Evolutionary conservation across 139 green algal genomes (phyloP).

Genomic region (Ostreobium quekettii): DNA sequence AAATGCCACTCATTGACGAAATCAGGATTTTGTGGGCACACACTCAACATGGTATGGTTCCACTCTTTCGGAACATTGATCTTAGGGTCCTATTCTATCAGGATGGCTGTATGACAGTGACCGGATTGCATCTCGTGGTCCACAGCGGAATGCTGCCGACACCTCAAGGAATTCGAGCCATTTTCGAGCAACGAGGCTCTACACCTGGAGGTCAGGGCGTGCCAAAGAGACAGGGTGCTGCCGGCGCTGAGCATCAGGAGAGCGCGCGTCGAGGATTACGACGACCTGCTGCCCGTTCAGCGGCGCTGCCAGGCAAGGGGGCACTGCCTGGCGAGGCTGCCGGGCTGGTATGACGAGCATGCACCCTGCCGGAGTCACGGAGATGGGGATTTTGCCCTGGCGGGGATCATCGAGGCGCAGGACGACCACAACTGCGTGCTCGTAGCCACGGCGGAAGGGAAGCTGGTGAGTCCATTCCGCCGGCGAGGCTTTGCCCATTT

Average conservation of each 20-base stretch:
- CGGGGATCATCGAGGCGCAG: slow-evolving; percentile 43
- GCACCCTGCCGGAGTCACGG: no score
- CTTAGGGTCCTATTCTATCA: no score
- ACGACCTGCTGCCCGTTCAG: slow-evolving; percentile 53
- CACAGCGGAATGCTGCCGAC: no score
- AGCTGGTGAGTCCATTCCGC: slow-evolving; percentile 22
- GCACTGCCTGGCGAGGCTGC: slow-evolving; percentile 38
- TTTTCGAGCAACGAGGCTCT: no score
- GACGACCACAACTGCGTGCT: slow-evolving; percentile 42
- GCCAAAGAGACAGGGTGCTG: neutral
- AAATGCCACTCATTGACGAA: no score
- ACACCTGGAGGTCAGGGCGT: no score
- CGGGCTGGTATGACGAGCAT: slow-evolving; percentile 31
- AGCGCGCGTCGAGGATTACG: slow-evolving; percentile 50
- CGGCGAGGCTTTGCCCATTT: neutral
- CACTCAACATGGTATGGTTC: no score
- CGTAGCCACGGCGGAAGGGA: slow-evolving; percentile 36
- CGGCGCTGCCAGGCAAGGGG: slow-evolving; percentile 19
- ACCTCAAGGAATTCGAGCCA: no score
- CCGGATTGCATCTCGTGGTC: no score
- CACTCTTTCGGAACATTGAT: no score
- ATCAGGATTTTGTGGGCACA: no score
- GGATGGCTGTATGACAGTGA: no score
- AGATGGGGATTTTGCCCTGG: slow-evolving; percentile 52
- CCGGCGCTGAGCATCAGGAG: slow-evolving; percentile 26